Conservation (phyloP, 2,329 filamentous ascomycete species). For the Albifimbria verrucaria region DNA sequence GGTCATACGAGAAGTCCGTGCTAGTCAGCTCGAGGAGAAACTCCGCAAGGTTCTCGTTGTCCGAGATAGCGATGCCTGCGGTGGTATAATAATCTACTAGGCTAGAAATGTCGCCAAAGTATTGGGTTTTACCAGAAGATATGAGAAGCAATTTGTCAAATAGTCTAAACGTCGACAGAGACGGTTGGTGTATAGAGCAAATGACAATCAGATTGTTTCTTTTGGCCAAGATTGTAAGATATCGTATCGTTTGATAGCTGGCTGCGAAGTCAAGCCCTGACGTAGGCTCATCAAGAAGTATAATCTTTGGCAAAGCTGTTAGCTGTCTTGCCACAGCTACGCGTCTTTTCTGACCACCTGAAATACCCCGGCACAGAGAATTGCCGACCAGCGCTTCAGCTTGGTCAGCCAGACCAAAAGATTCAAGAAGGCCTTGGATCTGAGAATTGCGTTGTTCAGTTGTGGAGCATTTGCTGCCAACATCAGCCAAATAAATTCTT, state of each 20-base stretch:
- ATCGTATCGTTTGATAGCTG: slow-evolving; percentile 72
- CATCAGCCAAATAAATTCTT: background rate
- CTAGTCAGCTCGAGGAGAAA: slow-evolving; percentile 77
- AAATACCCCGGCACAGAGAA: slow-evolving; percentile 77
- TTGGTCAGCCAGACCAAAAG: slow-evolving; percentile 71
- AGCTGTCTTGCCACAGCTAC: slow-evolving; percentile 78
- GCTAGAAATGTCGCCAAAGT: slow-evolving; percentile 61
- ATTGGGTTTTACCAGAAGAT: slow-evolving; percentile 67
- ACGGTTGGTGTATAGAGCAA: slow-evolving; percentile 83
- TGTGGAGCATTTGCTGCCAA: slow-evolving; percentile 43
- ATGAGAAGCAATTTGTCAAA: slow-evolving; percentile 79
- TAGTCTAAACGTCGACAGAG: slow-evolving; percentile 71
- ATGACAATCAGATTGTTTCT: slow-evolving; percentile 72
- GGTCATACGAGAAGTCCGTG: slow-evolving; percentile 63
- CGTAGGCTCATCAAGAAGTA: slow-evolving; percentile 83
- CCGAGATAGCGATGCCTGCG: slow-evolving; percentile 60
- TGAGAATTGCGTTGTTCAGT: slow-evolving; percentile 59
- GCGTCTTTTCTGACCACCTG: slow-evolving; percentile 79
- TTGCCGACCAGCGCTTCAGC: slow-evolving; percentile 74
- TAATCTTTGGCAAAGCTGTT: slow-evolving; percentile 73
- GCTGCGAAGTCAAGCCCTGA: slow-evolving; percentile 78
- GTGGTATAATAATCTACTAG: slow-evolving; percentile 60
- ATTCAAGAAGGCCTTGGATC: slow-evolving; percentile 62
- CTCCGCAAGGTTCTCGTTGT: slow-evolving; percentile 76
- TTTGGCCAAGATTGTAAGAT: slow-evolving; percentile 63